Evolutionary conservation across 2,329 filamentous ascomycete genomes (phyloP), one percentile per base, ranked within the genome.

Genomic region (Niveomyces coronatus): DNA sequence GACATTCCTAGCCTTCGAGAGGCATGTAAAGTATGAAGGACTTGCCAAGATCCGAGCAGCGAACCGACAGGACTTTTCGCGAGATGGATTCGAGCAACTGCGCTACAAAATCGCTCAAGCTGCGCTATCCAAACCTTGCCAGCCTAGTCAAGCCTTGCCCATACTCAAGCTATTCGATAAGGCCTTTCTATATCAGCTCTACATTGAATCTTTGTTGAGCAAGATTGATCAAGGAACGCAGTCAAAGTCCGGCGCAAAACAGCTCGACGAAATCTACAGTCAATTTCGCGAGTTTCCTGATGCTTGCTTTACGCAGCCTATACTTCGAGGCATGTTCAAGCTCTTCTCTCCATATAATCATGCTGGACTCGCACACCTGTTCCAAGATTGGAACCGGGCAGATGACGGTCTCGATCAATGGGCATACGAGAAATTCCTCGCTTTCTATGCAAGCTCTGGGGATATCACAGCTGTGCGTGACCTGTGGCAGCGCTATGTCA

Each of bases 381-480:
- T 66, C 45, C 50, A 59, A 9, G 72, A 76, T 45, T 76, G 68
- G 65, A 54, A 65, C 38, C 53, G 44, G 18, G 54, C 57, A 19
- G 58, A 63, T 38, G 57, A 54, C 2, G 53, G 47, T 2, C 55
- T 72, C 23, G 61, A 64, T 29, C 50, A 54, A 39, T 62, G 62
- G 52, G 68, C 60, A 0, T 75, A 64, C 42, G 62, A 65, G 41
- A 68, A 60, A 45, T 71, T 62, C 42, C 54, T 75, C 37, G 59
- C 56, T 4, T 68, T 71, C 29, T 68, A 74, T 44, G 67, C 70
- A 11, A 43, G 50, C 7, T 53, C 55, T 4, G 71, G 71, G 13
- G 64, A 76, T 46, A 55, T 66, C n/a, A 51, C 53, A 23, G 53
- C 58, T 13, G 64, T 73, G 3, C 56, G 61, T 30, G 55, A 56